phyloP scores from a whole-genome alignment of 352 stramenopile species.

The Plasmopara muralis region DNA sequence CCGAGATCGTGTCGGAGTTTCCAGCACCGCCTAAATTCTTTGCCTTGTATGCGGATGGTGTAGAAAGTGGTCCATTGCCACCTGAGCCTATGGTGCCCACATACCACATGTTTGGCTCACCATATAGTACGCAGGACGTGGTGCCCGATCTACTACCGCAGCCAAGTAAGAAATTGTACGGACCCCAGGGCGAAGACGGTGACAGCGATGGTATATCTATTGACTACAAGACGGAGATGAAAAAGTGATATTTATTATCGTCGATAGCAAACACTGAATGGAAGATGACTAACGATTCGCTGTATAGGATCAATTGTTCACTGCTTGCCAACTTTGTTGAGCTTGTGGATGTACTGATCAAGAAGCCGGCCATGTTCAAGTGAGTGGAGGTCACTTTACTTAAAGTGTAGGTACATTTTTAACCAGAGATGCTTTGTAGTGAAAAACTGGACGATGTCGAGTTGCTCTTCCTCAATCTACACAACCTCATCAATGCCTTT shows the following conservation, averaged over 20 bases:
- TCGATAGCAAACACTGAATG: neutral
- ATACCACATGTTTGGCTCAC: conserved; percentile 84
- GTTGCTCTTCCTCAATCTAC: conserved; percentile 85
- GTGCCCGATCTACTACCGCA: conserved; percentile 66
- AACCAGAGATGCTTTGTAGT: conserved; percentile 22
- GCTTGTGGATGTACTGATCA: conserved; percentile 76
- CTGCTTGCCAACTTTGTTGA: conserved; percentile 81
- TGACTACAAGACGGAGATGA: conserved; percentile 77
- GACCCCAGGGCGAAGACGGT: conserved; percentile 13
- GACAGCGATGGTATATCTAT: conserved; percentile 16
- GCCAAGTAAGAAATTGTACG: conserved; percentile 61
- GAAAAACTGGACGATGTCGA: conserved; percentile 82
- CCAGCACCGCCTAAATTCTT: conserved; percentile 77
- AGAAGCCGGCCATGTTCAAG: conserved; percentile 77
- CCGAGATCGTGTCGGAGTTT: conserved; percentile 83
- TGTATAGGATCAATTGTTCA: conserved; percentile 65
- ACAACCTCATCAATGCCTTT: conserved; percentile 87
- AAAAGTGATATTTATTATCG: conserved; percentile 35
- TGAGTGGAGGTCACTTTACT: conserved; percentile 20
- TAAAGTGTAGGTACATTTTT: conserved; percentile 1
- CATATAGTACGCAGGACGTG: conserved; percentile 75
- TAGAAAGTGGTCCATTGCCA: conserved; percentile 40
- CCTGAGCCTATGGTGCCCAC: conserved; percentile 67
- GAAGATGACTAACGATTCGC: neutral
- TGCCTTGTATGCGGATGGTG: conserved; percentile 54